phyloP scores from a whole-genome alignment of 768 basidiomycete genomes.

The Mycena venus region DNA sequence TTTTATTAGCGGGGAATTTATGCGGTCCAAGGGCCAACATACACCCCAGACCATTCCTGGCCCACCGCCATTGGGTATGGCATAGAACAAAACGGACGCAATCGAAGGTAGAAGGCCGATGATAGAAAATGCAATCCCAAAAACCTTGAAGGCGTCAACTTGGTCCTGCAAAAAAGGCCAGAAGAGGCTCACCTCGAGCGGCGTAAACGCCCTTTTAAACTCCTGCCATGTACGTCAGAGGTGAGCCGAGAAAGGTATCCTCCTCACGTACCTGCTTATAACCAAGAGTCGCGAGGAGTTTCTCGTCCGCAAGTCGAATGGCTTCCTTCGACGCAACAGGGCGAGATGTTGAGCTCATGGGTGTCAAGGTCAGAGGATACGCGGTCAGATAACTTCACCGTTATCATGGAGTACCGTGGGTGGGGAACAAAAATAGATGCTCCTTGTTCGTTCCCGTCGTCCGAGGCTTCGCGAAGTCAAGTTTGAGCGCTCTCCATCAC shows the following conservation, averaged over 20 bases:
- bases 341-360: constrained; percentile 13
- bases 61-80: constrained; percentile 77
- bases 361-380: not conserved
- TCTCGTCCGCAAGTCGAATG: constrained; percentile 47
- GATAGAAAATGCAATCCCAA: constrained; percentile 79
- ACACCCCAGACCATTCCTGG: constrained; percentile 80
- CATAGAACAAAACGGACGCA: constrained; percentile 67
- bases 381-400: not conserved
- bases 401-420: constrained; percentile 33
- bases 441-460: not conserved
- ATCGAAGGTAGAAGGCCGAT: constrained; percentile 78
- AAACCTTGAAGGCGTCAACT: constrained; percentile 58
- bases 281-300: constrained; percentile 58
- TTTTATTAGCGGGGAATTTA: constrained; percentile 23
- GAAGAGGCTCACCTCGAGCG: constrained; percentile 55
- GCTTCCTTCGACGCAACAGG: not conserved
- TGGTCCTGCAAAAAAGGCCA: not conserved
- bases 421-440: constrained; percentile 18
- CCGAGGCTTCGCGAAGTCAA: constrained; percentile 1
- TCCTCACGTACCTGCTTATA: constrained; percentile 59
- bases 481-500: no score
- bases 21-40: not conserved
- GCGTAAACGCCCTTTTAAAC: constrained; percentile 67
- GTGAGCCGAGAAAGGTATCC: not conserved
- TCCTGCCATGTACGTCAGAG: constrained; percentile 38